These are phyloP conservation scores for Trichosporon sp. DNA, from an alignment of 1,284 basidiomycete species.

Conservation along the genomic window DNA sequence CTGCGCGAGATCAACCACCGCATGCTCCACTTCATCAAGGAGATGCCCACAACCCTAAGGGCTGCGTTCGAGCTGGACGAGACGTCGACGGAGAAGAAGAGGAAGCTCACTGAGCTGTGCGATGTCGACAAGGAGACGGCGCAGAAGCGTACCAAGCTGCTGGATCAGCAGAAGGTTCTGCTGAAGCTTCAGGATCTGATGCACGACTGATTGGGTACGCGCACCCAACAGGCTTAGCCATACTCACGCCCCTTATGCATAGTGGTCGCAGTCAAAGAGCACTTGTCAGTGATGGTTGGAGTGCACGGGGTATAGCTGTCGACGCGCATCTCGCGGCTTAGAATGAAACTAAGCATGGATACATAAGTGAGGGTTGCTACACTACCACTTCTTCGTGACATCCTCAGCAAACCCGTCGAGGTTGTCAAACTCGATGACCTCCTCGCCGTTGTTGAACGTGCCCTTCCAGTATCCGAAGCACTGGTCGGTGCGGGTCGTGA, in stretches of 20 bases:
- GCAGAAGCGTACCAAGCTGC: background rate
- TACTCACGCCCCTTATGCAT: constrained; percentile 5
- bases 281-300: background rate
- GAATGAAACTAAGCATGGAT: no score
- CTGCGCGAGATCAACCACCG: constrained; percentile 17
- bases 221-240: background rate
- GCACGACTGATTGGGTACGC: background rate
- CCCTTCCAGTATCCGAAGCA: constrained; percentile 28
- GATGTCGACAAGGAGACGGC: background rate
- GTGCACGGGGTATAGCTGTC: no score
- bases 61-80: background rate
- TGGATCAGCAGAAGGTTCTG: background rate
- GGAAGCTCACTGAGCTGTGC: background rate
- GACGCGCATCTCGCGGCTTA: no score
- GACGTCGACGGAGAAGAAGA: background rate
- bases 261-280: background rate
- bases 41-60: background rate
- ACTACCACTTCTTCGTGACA: constrained; percentile 14
- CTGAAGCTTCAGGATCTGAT: background rate
- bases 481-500: constrained; percentile 24
- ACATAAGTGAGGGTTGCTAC: background rate
- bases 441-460: constrained; percentile 25
- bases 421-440: constrained; percentile 26
- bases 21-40: constrained; percentile 5
- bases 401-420: constrained; percentile 30